Evolutionary conservation across 495 filamentous ascomycete species (phyloP).

Genomic region (Penicillium desertorum): DNA sequence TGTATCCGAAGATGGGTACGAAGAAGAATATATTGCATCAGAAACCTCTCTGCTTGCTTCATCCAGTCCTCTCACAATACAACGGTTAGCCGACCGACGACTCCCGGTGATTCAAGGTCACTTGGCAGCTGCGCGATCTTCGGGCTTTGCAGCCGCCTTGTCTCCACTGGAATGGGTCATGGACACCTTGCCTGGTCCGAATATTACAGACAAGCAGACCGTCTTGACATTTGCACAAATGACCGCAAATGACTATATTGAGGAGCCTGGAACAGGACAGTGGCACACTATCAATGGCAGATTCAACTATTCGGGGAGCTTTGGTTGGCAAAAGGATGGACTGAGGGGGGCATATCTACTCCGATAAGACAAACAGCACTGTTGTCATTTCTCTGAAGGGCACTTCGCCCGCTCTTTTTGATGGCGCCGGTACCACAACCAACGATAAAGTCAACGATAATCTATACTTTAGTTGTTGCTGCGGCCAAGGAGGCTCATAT

Average conservation of each 20-base stretch:
- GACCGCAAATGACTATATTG: constrained; percentile 84
- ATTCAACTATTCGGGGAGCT: constrained; percentile 79
- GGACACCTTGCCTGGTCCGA: constrained; percentile 75
- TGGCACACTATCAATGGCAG: constrained; percentile 79
- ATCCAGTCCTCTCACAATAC: constrained; percentile 64
- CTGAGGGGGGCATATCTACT: constrained; percentile 88
- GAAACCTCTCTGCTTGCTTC: constrained; percentile 47
- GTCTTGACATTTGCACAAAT: constrained; percentile 82
- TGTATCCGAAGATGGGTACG: constrained; percentile 60
- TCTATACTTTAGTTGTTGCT: constrained; percentile 96
- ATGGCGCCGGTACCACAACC: constrained; percentile 90
- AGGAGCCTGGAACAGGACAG: constrained; percentile 64
- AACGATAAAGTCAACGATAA: constrained; percentile 99
- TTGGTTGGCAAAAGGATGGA: constrained; percentile 90
- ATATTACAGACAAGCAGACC: constrained; percentile 82
- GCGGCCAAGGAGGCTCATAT: constrained; percentile 84
- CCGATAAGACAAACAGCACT: constrained; percentile 79
- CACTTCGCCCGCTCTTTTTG: constrained; percentile 85
- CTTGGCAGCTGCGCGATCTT: constrained; percentile 63
- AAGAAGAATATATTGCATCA: constrained; percentile 37
- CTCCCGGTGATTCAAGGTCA: constrained; percentile 72
- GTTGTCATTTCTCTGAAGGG: constrained; percentile 92
- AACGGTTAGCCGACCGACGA: constrained; percentile 78
- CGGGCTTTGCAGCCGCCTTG: constrained; percentile 57
- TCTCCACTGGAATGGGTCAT: constrained; percentile 75